These are phyloP conservation scores for Metschnikowia henanensis DNA, from an alignment of 805 yeast species.

Conservation along the genomic window DNA sequence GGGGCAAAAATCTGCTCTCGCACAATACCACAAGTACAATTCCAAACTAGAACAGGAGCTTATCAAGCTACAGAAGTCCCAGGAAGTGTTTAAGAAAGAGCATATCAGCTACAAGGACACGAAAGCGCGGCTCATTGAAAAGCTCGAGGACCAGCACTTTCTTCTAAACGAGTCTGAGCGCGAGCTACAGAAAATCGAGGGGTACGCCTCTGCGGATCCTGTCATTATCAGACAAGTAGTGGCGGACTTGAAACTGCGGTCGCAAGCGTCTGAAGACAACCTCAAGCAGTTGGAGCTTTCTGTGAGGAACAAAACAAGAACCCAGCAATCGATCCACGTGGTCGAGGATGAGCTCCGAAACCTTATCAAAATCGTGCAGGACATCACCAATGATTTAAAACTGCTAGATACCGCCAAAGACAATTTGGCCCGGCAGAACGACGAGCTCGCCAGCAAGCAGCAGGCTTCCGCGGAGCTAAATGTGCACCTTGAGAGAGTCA, in stretches of 20 bases:
- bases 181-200: conserved; percentile 58
- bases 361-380: conserved; percentile 50
- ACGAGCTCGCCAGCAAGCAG: conserved; percentile 38
- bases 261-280: conserved; percentile 34
- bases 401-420: conserved; percentile 42
- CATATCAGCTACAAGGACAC: conserved; percentile 64
- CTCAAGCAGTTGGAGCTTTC: conserved; percentile 37
- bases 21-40: conserved; percentile 47
- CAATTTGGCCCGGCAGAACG: conserved; percentile 29
- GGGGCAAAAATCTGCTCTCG: conserved; percentile 20
- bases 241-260: conserved; percentile 47
- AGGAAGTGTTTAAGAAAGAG: conserved; percentile 60
- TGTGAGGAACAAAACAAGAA: conserved; percentile 49
- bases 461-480: conserved; percentile 40
- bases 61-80: conserved; percentile 56
- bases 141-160: conserved; percentile 61
- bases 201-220: conserved; percentile 62
- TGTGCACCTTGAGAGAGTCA: conserved; percentile 46
- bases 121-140: conserved; percentile 56
- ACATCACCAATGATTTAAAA: conserved; percentile 46
- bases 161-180: conserved; percentile 55
- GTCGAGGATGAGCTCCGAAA: conserved; percentile 41
- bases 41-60: conserved; percentile 60
- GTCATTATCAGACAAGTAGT: conserved; percentile 53
- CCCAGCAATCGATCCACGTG: conserved; percentile 58